phyloP scores from a whole-genome alignment of 352 stramenopile species.

The Globisporangium megalacanthum region DNA sequence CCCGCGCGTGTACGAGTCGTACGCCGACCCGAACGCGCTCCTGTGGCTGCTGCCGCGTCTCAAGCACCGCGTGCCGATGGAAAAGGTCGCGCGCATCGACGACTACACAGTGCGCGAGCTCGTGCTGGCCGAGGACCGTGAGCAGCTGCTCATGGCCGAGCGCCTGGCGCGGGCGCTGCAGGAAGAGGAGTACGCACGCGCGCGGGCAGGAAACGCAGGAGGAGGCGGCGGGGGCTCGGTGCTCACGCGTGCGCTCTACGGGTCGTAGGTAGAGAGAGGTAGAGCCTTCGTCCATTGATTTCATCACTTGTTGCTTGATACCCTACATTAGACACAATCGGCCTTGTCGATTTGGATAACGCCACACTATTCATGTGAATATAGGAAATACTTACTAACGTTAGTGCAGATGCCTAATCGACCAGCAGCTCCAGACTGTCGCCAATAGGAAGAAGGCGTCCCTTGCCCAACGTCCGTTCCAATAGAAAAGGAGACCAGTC shows the following conservation, averaged over 20 bases:
- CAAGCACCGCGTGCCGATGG: conserved; percentile 78
- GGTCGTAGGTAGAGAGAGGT: conserved; percentile 3
- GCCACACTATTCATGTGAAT: too few relatives aligned
- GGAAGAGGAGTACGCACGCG: conserved; percentile 50
- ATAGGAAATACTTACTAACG: too few relatives aligned
- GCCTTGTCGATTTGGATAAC: too few relatives aligned
- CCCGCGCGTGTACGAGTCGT: conserved; percentile 70
- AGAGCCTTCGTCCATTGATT: not conserved
- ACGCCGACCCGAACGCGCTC: conserved; percentile 73
- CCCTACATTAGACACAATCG: too few relatives aligned
- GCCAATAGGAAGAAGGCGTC: conserved; percentile 3
- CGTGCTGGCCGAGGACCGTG: conserved; percentile 69
- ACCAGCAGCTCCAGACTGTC: not conserved
- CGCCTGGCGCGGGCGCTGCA: conserved; percentile 51
- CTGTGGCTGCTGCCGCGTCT: conserved; percentile 75
- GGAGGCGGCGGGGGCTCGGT: conserved; percentile 19
- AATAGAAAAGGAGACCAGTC: not conserved
- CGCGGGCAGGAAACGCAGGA: conserved; percentile 22
- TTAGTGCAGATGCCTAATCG: too few relatives aligned
- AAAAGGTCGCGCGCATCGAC: conserved; percentile 72
- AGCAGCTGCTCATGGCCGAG: conserved; percentile 66
- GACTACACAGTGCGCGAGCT: conserved; percentile 80
- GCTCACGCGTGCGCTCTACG: conserved; percentile 8
- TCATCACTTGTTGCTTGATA: too few relatives aligned
- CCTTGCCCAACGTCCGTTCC: not conserved